phyloP scores from a whole-genome alignment of 2,329 filamentous ascomycete species.

The Epichloe hybrida region DNA sequence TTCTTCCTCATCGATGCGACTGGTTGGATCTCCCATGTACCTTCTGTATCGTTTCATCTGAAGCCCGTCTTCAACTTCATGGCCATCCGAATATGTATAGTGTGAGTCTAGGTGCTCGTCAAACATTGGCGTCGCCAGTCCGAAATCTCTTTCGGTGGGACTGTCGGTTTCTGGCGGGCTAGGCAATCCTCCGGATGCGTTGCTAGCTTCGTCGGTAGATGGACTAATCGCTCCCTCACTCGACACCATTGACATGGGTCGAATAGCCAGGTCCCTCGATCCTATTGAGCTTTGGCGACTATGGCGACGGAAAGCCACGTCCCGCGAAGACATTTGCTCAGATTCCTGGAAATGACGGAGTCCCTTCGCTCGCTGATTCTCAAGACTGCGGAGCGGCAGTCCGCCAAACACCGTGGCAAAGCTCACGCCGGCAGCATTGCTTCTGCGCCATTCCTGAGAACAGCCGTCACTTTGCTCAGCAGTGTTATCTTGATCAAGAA shows the following conservation, averaged over 20 bases:
- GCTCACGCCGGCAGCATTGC: slow-evolving; percentile 12
- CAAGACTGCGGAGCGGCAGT: slow-evolving; percentile 19
- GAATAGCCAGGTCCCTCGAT: slow-evolving; percentile 3
- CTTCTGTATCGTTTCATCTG: slow-evolving; percentile 23
- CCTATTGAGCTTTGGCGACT: slow-evolving; percentile 4
- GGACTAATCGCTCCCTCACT: slow-evolving; percentile 24
- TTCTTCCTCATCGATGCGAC: slow-evolving; percentile 25
- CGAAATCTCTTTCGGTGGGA: slow-evolving; percentile 16
- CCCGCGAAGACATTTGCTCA: not conserved
- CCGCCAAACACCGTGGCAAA: slow-evolving; percentile 24
- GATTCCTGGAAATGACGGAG: slow-evolving; percentile 6
- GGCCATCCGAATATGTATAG: slow-evolving; percentile 17
- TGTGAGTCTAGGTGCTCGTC: slow-evolving; percentile 16
- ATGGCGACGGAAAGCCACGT: slow-evolving; percentile 1
- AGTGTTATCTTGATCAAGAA: slow-evolving; percentile 12
- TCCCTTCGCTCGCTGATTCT: slow-evolving; percentile 14
- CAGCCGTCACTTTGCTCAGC: slow-evolving; percentile 13
- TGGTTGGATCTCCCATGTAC: slow-evolving; percentile 20
- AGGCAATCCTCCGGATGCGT: slow-evolving; percentile 16
- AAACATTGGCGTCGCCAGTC: slow-evolving; percentile 11
- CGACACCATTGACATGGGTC: slow-evolving; percentile 12
- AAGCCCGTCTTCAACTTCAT: slow-evolving; percentile 20
- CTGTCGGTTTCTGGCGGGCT: slow-evolving; percentile 25
- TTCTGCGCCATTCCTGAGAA: slow-evolving; percentile 8
- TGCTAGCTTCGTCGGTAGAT: slow-evolving; percentile 21